Evolutionary conservation across 768 basidiomycete genomes (phyloP).

Genomic region (Hygrophoropsis aurantiaca): DNA sequence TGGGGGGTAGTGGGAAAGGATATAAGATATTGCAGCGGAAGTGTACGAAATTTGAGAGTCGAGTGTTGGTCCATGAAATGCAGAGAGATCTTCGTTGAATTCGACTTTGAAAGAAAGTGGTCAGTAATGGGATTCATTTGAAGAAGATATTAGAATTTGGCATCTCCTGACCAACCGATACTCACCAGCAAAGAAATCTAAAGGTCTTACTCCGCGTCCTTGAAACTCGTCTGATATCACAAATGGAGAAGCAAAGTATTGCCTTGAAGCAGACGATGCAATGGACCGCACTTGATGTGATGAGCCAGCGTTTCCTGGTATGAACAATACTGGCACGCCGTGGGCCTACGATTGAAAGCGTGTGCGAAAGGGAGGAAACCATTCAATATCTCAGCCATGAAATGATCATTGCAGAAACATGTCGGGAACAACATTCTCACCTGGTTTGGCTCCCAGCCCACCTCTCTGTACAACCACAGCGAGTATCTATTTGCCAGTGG

Average conservation of each 20-base stretch:
- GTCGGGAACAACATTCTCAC: constrained; percentile 32
- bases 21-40: constrained; percentile 66
- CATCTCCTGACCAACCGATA: background rate
- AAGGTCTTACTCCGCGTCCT: constrained; percentile 43
- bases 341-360: constrained; percentile 18
- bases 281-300: constrained; percentile 93
- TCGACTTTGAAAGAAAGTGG: constrained; percentile 56
- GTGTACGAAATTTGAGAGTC: constrained; percentile 80
- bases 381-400: constrained; percentile 5
- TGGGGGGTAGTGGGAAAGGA: constrained; percentile 72
- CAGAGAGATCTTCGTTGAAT: constrained; percentile 96
- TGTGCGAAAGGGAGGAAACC: constrained; percentile 3
- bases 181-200: constrained; percentile 89
- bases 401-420: constrained; percentile 3
- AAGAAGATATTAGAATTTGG: background rate
- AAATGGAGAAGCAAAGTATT: constrained; percentile 68
- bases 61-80: constrained; percentile 89
- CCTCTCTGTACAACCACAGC: constrained; percentile 90
- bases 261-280: constrained; percentile 85
- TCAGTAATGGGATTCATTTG: background rate
- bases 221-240: constrained; percentile 53
- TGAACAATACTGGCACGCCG: constrained; percentile 89
- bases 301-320: constrained; percentile 96
- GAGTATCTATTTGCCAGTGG: constrained; percentile 73
- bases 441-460: constrained; percentile 72